These are phyloP conservation scores for Mortierella antarctica DNA, from an alignment of 192 early-diverging fungal species.

Conservation along the genomic window DNA sequence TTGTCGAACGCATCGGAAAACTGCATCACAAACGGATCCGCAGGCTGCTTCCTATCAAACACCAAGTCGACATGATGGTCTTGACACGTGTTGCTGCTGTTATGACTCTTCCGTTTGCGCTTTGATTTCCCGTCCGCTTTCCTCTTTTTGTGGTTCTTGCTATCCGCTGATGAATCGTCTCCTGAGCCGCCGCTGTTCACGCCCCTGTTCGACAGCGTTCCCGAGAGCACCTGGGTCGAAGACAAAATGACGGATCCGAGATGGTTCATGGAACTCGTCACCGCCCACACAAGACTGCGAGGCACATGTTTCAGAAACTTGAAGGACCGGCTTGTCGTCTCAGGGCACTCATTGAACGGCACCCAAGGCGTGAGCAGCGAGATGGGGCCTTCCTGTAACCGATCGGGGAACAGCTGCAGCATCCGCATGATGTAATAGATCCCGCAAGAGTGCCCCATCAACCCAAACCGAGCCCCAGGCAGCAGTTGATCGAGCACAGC, in stretches of 20 bases:
- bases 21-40: conserved; percentile 41
- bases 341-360: conserved; percentile 49
- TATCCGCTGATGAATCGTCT: not conserved
- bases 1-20: conserved; percentile 45
- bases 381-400: conserved; percentile 32
- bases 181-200: not conserved
- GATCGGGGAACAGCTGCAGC: conserved; percentile 17
- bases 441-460: conserved; percentile 51
- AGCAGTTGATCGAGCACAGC: conserved; percentile 18
- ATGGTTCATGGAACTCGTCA: conserved; percentile 51
- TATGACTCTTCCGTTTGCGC: not conserved
- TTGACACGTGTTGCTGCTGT: not conserved
- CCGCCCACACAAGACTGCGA: conserved; percentile 39
- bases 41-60: not conserved
- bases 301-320: conserved; percentile 51
- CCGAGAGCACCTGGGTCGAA: conserved; percentile 36
- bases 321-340: conserved; percentile 40
- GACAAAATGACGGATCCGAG: conserved; percentile 42
- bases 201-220: conserved; percentile 20
- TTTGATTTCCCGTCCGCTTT: not conserved
- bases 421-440: conserved; percentile 50
- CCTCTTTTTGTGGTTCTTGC: not conserved
- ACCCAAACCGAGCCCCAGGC: conserved; percentile 27
- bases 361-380: conserved; percentile 44
- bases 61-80: not conserved